Conservation (phyloP, 257 asterid species). For the Catharanthus roseus region DNA sequence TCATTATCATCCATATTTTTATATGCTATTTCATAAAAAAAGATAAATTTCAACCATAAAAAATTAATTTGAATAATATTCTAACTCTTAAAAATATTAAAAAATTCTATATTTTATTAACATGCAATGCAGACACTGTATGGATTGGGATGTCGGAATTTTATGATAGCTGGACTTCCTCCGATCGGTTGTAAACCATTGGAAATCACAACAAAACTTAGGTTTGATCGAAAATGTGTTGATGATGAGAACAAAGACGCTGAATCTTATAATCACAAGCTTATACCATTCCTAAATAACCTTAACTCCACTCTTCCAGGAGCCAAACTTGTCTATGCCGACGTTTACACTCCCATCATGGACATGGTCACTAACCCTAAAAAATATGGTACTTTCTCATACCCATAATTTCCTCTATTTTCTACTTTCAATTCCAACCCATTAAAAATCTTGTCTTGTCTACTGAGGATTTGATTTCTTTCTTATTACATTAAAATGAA, state of each 20-base stretch:
- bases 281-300: conserved; percentile 6
- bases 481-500: no score
- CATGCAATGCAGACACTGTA: conserved; percentile 10
- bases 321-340: conserved; percentile 29
- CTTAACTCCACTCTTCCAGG: conserved; percentile 22
- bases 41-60: no score
- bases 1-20: no score
- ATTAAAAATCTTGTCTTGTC: no score
- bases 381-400: conserved; percentile 20
- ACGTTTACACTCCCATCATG: conserved; percentile 11
- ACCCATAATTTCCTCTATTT: no score
- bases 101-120: neutral
- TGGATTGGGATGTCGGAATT: conserved; percentile 19
- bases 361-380: conserved; percentile 16
- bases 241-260: conserved; percentile 18
- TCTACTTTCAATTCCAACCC: no score
- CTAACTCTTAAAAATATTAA: no score
- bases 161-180: conserved; percentile 28
- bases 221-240: conserved; percentile 7
- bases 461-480: neutral
- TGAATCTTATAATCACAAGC: conserved; percentile 19
- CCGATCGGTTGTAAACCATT: conserved; percentile 23
- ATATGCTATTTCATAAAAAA: no score
- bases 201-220: conserved; percentile 10
- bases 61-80: no score